Evolutionary conservation across 768 basidiomycete species (phyloP).

Genomic region (Fibroporia radiculosa): DNA sequence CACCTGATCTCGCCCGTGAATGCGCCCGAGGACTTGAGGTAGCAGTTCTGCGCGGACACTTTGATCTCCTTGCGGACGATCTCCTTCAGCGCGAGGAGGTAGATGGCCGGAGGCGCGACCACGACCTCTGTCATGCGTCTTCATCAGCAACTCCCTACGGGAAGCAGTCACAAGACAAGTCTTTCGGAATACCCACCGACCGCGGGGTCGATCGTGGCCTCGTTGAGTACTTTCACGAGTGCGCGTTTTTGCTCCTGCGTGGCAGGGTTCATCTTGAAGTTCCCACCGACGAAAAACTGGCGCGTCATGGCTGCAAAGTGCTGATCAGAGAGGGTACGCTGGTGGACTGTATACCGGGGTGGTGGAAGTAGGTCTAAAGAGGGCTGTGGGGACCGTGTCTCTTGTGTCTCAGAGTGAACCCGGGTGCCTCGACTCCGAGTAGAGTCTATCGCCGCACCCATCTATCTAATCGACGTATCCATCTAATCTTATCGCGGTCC

Average conservation of each 20-base stretch:
- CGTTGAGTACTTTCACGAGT: constrained; percentile 67
- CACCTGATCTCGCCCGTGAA: constrained; percentile 97
- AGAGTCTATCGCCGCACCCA: constrained; percentile 3
- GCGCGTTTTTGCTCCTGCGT: constrained; percentile 53
- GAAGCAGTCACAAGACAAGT: constrained; percentile 4
- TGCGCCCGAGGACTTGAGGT: constrained; percentile 72
- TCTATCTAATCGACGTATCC: too few species aligned
- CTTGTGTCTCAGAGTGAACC: not conserved
- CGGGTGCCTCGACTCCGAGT: not conserved
- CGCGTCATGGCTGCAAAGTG: constrained; percentile 50
- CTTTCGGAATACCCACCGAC: constrained; percentile 53
- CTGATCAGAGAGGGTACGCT: not conserved
- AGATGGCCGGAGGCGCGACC: constrained; percentile 85
- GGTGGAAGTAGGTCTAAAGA: not conserved
- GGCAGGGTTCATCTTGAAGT: constrained; percentile 96
- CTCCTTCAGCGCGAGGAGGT: constrained; percentile 68
- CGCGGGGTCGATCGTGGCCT: constrained; percentile 65
- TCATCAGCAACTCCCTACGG: constrained; percentile 6
- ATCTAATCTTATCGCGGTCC: too few species aligned
- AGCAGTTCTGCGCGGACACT: constrained; percentile 89
- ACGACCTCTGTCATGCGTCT: constrained; percentile 65
- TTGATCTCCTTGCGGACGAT: constrained; percentile 57
- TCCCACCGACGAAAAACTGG: constrained; percentile 91
- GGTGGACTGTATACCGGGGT: not conserved
- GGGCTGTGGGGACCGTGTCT: not conserved